Evolutionary conservation across 495 filamentous ascomycete species (phyloP), one percentile per base, ranked within the genome.

Genomic region (Aspergillus indologenus): DNA sequence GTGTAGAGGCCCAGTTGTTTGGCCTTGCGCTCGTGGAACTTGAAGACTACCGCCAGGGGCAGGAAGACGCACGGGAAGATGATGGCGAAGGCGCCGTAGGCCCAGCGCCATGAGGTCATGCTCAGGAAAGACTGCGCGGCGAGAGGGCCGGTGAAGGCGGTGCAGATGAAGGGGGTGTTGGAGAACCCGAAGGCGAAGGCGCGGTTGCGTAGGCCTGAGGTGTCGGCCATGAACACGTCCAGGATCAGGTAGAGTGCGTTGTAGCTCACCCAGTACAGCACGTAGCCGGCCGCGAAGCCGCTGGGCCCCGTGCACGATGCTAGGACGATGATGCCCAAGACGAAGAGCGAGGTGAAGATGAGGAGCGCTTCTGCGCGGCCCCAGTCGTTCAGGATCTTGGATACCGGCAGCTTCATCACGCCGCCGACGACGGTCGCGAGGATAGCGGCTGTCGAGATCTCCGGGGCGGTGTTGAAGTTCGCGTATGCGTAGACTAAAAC

Each of bases 371-470:
- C 71, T 60, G 81, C 60, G 63, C 84, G 66, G 44, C 87, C 87
- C 79, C 83, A 90, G 23, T 87, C 73, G 65, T 90, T 86, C 52
- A 90, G 69, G 26, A 88, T 76, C 65, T 89, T 88, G 31, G 85
- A 87, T 14, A 88, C 70, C 5, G 87, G 80, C n/a, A 90, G 73
- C 61, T 87, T 86, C n/a, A 82, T 65, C 31, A 89, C 75, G 48
- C 87, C 88, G 54, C 81, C 83, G 56, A 90, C 81, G 51, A 90
- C 82, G 66, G 61, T 73, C 19, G 71, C 58, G 12, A 78, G 42
- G 48, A 78, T 72, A 46, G 65, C 68, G 9, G 74, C 61, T 0
- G 72, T 75, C 3, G 68, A 70, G 19, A 75, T 67, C 45, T 75
- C 70, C 14, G 76, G 74, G 8, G 75, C 75, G 1, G 64, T 42